Percentiles rank a stretch among this genome's conserved stretches.
Evolutionary conservation across 2,329 filamentous ascomycete genomes (phyloP).

Genomic region (Botryotinia convoluta): DNA sequence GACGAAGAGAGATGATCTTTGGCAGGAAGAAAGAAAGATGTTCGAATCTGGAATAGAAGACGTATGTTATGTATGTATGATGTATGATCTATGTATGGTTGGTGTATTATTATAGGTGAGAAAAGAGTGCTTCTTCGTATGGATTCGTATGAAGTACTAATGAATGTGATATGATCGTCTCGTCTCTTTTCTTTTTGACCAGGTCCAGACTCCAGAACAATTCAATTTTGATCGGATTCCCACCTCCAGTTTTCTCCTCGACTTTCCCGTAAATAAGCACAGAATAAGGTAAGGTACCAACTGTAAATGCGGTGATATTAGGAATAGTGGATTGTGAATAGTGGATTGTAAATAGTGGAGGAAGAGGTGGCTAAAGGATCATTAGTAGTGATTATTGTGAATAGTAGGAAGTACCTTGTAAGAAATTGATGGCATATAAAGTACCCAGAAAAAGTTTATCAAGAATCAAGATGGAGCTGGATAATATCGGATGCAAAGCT

Average conservation of each 20-base stretch:
- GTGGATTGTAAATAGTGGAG: slow-evolving; percentile 4
- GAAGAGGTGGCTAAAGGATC: not conserved
- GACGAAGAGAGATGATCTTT: not conserved
- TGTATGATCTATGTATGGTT: not conserved
- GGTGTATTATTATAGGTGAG: not conserved
- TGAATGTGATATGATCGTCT: not conserved
- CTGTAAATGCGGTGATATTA: slow-evolving; percentile 9
- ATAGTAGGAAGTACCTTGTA: not conserved
- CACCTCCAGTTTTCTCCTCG: not conserved
- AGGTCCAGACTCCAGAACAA: slow-evolving; percentile 7
- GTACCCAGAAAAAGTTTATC: not conserved
- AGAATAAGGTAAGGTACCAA: slow-evolving; percentile 14
- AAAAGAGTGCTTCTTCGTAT: not conserved
- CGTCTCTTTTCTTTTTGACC: not conserved
- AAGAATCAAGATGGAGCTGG: not conserved
- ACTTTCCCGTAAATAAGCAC: slow-evolving; percentile 3
- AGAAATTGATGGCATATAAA: not conserved
- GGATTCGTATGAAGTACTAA: not conserved
- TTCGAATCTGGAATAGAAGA: not conserved
- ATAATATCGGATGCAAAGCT: not conserved
- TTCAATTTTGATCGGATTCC: not conserved
- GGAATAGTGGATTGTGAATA: not conserved
- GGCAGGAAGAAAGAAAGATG: not conserved
- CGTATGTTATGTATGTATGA: not conserved
- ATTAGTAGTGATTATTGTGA: not conserved